Evolutionary conservation across 2,329 filamentous ascomycete species (phyloP).

Genomic region (Iodosphaeria phyllophila): DNA sequence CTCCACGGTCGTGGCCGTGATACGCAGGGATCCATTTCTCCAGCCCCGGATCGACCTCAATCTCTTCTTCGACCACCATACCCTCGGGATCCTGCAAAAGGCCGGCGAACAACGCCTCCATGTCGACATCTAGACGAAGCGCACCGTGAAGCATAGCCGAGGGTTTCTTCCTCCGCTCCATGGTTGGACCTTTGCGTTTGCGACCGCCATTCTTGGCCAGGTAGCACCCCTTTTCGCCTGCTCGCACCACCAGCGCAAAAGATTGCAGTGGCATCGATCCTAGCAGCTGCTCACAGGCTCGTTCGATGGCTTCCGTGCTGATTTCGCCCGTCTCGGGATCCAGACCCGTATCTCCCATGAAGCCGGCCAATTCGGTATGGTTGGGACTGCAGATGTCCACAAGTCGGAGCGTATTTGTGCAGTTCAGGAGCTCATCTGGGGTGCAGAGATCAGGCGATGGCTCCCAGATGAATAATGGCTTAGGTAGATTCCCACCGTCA

Average conservation of each 20-base stretch:
- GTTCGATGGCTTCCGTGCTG: conserved; percentile 31
- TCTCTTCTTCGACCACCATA: conserved; percentile 33
- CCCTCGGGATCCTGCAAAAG: conserved; percentile 34
- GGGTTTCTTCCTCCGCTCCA: conserved; percentile 20
- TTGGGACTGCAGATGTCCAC: conserved; percentile 60
- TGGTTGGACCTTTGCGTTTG: conserved; percentile 14
- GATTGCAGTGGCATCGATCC: conserved; percentile 44
- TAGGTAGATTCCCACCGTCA: conserved; percentile 14
- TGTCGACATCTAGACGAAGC: conserved; percentile 39
- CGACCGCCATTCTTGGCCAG: conserved; percentile 38
- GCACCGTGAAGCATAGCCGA: conserved; percentile 26
- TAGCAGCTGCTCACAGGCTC: conserved; percentile 41
- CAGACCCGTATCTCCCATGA: conserved; percentile 49
- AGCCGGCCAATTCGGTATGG: conserved; percentile 68
- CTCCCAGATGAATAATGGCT: conserved; percentile 80
- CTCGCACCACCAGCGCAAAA: conserved; percentile 49
- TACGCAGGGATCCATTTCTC: conserved; percentile 66
- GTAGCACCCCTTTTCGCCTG: conserved; percentile 55
- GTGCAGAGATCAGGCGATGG: conserved; percentile 80
- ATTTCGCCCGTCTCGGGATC: conserved; percentile 35
- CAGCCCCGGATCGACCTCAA: conserved; percentile 43
- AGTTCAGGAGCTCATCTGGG: conserved; percentile 45
- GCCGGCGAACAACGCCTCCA: conserved; percentile 41
- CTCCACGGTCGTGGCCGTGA: too few species aligned
- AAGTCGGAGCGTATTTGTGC: conserved; percentile 40